Conservation (phyloP, 2,329 filamentous ascomycete genomes). For the Trichoderma guizhouense region DNA sequence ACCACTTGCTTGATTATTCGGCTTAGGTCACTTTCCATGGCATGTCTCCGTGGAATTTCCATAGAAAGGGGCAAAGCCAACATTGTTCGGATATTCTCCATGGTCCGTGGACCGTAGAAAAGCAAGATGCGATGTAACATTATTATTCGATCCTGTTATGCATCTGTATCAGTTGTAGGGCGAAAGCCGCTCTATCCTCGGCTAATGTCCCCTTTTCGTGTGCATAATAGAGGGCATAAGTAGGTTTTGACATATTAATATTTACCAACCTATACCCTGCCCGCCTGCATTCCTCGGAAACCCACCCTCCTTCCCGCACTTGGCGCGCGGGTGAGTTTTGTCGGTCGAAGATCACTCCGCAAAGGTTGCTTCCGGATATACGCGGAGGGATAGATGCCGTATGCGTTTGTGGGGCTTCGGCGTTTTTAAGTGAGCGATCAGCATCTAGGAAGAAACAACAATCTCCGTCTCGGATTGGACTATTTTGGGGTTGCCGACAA, state of each 20-base stretch:
- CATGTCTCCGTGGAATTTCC: neutral
- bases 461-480: neutral
- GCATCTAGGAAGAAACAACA: constrained; percentile 1
- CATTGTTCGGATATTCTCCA: neutral
- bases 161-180: neutral
- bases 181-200: neutral
- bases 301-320: neutral
- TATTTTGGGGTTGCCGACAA: neutral
- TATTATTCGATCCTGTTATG: neutral
- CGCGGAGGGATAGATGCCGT: neutral
- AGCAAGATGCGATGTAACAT: neutral
- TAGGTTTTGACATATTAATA: neutral
- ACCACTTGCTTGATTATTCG: neutral
- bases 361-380: neutral
- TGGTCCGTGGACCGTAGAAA: neutral
- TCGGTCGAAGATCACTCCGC: neutral
- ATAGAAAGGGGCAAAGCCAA: neutral
- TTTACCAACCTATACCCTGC: neutral
- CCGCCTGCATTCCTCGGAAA: neutral
- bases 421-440: neutral
- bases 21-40: neutral
- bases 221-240: neutral
- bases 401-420: neutral
- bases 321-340: neutral
- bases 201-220: neutral